Percentiles rank a stretch among this genome's conserved stretches.
These are phyloP conservation scores for Malus sylvestris DNA, from an alignment of 306 rosid genomes.

Conservation along the genomic window DNA sequence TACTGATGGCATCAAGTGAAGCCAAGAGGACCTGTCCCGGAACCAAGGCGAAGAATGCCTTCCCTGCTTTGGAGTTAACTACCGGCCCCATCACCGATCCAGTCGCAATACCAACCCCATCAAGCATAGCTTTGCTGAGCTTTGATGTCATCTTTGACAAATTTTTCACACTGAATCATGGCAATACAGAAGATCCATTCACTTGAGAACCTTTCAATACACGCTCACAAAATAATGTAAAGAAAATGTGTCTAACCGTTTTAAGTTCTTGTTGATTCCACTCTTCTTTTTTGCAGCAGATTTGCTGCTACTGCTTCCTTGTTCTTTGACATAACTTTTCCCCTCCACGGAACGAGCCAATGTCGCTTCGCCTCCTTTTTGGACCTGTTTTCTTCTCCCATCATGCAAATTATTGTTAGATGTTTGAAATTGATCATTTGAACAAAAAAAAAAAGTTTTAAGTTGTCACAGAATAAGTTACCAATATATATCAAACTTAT, in stretches of 20 bases:
- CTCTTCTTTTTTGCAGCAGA: slow-evolving; percentile 17
- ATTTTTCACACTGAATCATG: slow-evolving; percentile 54
- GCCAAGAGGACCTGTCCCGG: slow-evolving; percentile 90
- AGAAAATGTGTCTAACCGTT: slow-evolving; percentile 37
- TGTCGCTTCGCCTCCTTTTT: slow-evolving; percentile 83
- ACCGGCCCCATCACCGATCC: slow-evolving; percentile 68
- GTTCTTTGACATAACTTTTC: slow-evolving; percentile 21
- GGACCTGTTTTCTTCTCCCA: slow-evolving; percentile 41
- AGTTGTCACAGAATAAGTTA: too few species aligned
- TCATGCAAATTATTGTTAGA: not conserved
- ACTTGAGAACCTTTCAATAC: not conserved
- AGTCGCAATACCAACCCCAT: slow-evolving; percentile 72
- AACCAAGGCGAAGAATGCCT: slow-evolving; percentile 66
- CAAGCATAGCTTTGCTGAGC: slow-evolving; percentile 73
- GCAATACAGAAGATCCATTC: not conserved
- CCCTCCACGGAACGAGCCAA: slow-evolving; percentile 30
- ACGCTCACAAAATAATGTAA: not conserved
- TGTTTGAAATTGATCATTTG: not conserved
- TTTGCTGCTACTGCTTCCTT: slow-evolving; percentile 19
- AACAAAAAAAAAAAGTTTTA: not conserved
- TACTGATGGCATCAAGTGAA: slow-evolving; percentile 88
- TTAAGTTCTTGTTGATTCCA: slow-evolving; percentile 53
- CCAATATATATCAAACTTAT: too few species aligned
- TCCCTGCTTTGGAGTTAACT: slow-evolving; percentile 69
- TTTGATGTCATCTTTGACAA: slow-evolving; percentile 75